phyloP scores from a whole-genome alignment of 129 eudicot species.

The Flaveria brownii region DNA sequence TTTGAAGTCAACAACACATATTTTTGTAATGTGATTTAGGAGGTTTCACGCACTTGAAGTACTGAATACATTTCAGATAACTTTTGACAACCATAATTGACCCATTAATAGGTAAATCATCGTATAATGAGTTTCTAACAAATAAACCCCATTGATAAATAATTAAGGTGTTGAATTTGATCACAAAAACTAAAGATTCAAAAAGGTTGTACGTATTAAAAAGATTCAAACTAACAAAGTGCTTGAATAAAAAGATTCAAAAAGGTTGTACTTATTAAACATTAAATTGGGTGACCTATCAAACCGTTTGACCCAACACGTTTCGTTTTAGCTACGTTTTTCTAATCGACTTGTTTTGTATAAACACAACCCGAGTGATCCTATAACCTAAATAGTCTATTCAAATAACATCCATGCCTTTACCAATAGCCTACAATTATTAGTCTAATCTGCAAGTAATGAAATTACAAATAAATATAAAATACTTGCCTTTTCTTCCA shows the following conservation, averaged over 20 bases:
- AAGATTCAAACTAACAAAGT: not conserved
- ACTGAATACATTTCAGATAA: not conserved
- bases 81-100: not conserved
- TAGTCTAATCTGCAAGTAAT: conserved; percentile 4
- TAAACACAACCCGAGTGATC: not conserved
- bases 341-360: not conserved
- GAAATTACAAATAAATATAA: not conserved
- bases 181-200: not conserved
- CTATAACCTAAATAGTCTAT: not conserved
- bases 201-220: not conserved
- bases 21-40: not conserved
- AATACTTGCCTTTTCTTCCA: conserved; percentile 66
- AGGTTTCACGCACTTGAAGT: not conserved
- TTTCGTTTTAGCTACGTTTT: not conserved
- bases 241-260: not conserved
- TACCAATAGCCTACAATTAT: not conserved
- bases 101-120: not conserved
- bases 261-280: not conserved
- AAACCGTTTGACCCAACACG: not conserved
- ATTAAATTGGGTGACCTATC: not conserved
- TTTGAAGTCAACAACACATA: not conserved
- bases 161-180: not conserved
- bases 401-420: not conserved
- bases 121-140: not conserved
- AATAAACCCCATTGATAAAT: not conserved